Evolutionary conservation across 257 asterid genomes (phyloP).

Genomic region (Sherardia arvensis): DNA sequence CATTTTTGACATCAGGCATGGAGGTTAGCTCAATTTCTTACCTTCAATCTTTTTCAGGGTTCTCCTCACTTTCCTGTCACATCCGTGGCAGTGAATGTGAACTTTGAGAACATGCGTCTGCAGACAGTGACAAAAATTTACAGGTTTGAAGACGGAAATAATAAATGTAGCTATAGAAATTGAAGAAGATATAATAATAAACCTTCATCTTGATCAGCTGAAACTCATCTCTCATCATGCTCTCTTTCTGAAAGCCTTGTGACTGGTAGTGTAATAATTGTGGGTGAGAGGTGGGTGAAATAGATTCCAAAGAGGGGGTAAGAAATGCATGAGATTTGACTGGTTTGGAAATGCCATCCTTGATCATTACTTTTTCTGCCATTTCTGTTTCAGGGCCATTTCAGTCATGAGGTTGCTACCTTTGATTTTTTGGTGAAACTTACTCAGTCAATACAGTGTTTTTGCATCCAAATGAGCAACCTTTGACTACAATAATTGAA

Average conservation of each 20-base stretch:
- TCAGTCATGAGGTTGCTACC: not conserved
- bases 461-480: not conserved
- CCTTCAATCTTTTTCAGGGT: constrained; percentile 48
- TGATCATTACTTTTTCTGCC: not conserved
- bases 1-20: not conserved
- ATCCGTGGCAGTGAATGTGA: constrained; percentile 65
- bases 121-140: not conserved
- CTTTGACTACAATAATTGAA: not conserved
- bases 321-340: constrained; percentile 23
- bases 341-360: not conserved
- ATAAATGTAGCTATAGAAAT: not conserved
- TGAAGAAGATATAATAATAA: not conserved
- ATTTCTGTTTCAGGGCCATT: not conserved
- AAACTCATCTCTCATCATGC: constrained; percentile 26
- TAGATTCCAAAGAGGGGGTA: not conserved
- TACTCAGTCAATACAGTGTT: not conserved
- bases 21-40: constrained; percentile 7
- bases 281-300: not conserved
- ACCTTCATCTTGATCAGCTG: constrained; percentile 34
- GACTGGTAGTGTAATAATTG: not conserved
- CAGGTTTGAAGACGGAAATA: not conserved
- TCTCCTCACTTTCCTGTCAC: constrained; percentile 54
- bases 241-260: not conserved
- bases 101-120: constrained; percentile 59
- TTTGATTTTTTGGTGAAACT: not conserved